phyloP scores from a whole-genome alignment of 2,329 filamentous ascomycete species.

The Akanthomyces muscarius region DNA sequence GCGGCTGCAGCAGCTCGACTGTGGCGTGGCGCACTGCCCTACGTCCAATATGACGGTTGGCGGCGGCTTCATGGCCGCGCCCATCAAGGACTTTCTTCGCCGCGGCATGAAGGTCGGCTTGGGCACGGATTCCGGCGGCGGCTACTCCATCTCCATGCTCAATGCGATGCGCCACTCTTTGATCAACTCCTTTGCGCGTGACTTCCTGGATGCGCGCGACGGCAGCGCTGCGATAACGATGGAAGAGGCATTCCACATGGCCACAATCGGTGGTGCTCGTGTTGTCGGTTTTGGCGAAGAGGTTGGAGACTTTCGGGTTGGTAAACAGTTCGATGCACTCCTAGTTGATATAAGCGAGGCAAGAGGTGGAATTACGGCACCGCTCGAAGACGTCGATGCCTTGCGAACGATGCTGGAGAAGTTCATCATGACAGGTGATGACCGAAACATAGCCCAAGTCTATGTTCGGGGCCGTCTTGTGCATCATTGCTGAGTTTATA shows the following conservation, averaged over 20 bases:
- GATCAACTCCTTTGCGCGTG: slow-evolving; percentile 48
- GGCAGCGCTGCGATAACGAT: slow-evolving; percentile 43
- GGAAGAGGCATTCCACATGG: slow-evolving; percentile 54
- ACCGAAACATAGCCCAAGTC: slow-evolving; percentile 55
- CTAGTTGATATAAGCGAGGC: slow-evolving; percentile 39
- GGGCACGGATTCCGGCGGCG: slow-evolving; percentile 61
- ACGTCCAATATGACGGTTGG: slow-evolving; percentile 60
- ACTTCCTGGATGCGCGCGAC: slow-evolving; percentile 35
- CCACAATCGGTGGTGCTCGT: slow-evolving; percentile 56
- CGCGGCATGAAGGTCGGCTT: slow-evolving; percentile 61
- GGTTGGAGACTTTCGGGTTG: slow-evolving; percentile 54
- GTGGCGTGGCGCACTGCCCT: slow-evolving; percentile 62
- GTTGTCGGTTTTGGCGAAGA: slow-evolving; percentile 52
- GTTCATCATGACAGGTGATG: slow-evolving; percentile 63
- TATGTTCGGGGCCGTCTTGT: slow-evolving; percentile 46
- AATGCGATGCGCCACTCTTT: slow-evolving; percentile 56
- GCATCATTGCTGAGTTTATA: slow-evolving; percentile 14
- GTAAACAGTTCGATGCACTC: slow-evolving; percentile 61
- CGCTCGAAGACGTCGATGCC: slow-evolving; percentile 47
- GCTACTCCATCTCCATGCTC: slow-evolving; percentile 57
- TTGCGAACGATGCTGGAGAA: slow-evolving; percentile 52
- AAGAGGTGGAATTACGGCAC: slow-evolving; percentile 44
- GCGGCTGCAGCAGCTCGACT: slow-evolving; percentile 42
- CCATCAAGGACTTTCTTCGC: slow-evolving; percentile 53
- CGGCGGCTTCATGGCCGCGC: slow-evolving; percentile 59